Evolutionary conservation across 2,329 filamentous ascomycete genomes (phyloP).

Genomic region (Pestalotiopsis sp.): DNA sequence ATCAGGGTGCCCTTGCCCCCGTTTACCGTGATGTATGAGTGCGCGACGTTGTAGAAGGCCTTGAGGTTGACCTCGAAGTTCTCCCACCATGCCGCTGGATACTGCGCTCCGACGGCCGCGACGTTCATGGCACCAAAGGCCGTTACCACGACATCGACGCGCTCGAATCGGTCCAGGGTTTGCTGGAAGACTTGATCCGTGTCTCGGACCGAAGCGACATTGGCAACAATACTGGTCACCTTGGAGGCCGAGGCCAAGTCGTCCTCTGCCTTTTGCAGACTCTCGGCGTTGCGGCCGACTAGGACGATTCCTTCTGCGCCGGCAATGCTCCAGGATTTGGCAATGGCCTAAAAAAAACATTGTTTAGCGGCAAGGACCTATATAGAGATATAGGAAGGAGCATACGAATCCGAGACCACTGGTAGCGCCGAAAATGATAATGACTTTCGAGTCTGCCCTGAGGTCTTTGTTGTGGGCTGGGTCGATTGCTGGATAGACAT

Average conservation of each 20-base stretch:
- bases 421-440: not conserved
- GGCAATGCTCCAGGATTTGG: constrained; percentile 1
- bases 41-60: constrained; percentile 37
- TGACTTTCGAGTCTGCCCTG: not conserved
- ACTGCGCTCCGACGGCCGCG: constrained; percentile 4
- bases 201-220: not conserved
- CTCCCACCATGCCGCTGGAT: constrained; percentile 38
- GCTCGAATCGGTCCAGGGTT: not conserved
- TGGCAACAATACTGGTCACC: not conserved
- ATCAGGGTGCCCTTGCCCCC: constrained; percentile 26
- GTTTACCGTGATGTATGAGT: not conserved
- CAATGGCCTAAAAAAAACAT: not conserved
- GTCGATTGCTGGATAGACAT: constrained; percentile 6
- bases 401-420: not conserved
- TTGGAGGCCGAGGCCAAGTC: not conserved
- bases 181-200: not conserved
- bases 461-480: not conserved
- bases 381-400: too few relatives aligned
- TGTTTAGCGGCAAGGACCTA: too few relatives aligned
- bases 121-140: constrained; percentile 35
- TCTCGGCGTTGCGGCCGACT: constrained; percentile 1
- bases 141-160: constrained; percentile 44
- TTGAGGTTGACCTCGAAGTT: constrained; percentile 54
- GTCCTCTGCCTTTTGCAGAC: not conserved
- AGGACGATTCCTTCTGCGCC: constrained; percentile 5